Evolutionary conservation across 2,329 filamentous ascomycete genomes (phyloP).

Genomic region (Diaporthe ampelina): DNA sequence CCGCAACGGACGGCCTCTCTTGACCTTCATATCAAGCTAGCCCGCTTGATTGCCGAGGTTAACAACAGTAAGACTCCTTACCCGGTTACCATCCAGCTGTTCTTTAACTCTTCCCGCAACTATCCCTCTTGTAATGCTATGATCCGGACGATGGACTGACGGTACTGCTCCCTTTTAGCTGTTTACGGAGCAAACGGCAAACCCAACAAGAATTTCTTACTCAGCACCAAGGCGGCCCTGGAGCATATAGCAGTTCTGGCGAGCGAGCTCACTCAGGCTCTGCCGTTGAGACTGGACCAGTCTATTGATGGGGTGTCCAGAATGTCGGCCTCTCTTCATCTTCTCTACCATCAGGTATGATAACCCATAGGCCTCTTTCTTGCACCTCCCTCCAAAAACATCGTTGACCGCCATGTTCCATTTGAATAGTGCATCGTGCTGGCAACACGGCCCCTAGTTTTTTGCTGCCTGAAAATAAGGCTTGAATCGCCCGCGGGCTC

Average conservation of each 20-base stretch:
- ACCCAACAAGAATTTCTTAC: conserved; percentile 37
- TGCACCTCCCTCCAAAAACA: neutral
- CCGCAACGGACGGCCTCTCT: conserved; percentile 36
- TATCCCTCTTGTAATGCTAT: neutral
- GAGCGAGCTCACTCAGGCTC: conserved; percentile 34
- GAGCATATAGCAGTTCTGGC: conserved; percentile 34
- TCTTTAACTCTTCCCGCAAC: neutral
- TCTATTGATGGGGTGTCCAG: conserved; percentile 34
- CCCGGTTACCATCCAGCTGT: neutral
- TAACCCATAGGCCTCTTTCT: neutral
- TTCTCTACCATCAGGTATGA: conserved; percentile 42
- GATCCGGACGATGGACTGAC: neutral
- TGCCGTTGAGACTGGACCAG: conserved; percentile 37
- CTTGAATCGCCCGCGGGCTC: conserved; percentile 32
- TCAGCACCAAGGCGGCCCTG: conserved; percentile 36
- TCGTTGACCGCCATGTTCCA: neutral
- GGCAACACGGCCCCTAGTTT: conserved; percentile 39
- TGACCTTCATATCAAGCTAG: conserved; percentile 40
- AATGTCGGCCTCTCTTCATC: conserved; percentile 39
- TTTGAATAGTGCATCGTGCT: conserved; percentile 38
- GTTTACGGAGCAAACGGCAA: conserved; percentile 39
- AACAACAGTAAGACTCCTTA: conserved; percentile 35
- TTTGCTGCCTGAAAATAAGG: conserved; percentile 41
- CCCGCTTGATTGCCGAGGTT: conserved; percentile 39
- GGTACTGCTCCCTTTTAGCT: conserved; percentile 1